These are phyloP conservation scores for Vaccinium myrtillus DNA, from an alignment of 148 eudicot species.

Conservation along the genomic window DNA sequence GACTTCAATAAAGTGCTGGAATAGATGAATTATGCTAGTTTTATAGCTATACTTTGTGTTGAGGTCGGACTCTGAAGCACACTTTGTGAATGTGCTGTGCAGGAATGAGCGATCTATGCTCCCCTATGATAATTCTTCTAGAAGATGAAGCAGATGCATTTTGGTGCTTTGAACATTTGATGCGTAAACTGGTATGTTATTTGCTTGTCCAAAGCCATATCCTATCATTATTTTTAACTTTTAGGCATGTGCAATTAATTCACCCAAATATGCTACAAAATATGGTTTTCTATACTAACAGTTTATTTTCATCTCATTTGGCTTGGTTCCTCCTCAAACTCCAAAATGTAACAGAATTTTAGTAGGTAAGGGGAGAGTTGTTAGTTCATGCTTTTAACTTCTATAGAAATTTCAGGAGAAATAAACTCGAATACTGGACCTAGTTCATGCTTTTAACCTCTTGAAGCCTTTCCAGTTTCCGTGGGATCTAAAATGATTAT, in stretches of 20 bases:
- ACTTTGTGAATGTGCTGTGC: conserved; percentile 21
- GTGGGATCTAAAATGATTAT: background rate
- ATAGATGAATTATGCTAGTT: background rate
- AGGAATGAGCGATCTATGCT: conserved; percentile 98
- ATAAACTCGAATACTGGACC: background rate
- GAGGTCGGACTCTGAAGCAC: conserved; percentile 6
- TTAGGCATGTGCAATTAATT: background rate
- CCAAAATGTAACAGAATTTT: background rate
- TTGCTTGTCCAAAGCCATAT: background rate
- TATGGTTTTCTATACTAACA: background rate
- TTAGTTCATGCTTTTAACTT: background rate
- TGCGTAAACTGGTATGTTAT: conserved; percentile 50
- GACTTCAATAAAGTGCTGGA: background rate
- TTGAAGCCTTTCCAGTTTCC: background rate
- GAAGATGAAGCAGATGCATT: conserved; percentile 91
- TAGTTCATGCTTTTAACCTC: background rate
- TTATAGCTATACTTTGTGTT: background rate
- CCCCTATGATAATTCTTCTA: conserved; percentile 84
- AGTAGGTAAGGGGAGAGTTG: background rate
- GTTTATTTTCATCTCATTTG: background rate
- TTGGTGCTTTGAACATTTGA: conserved; percentile 90
- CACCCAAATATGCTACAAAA: background rate
- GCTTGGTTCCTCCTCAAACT: background rate
- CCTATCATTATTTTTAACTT: background rate
- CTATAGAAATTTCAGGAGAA: background rate